Evolutionary conservation across 2,329 filamentous ascomycete species (phyloP), one percentile per base, ranked within the genome.

Genomic region (Peltaster fructicola): DNA sequence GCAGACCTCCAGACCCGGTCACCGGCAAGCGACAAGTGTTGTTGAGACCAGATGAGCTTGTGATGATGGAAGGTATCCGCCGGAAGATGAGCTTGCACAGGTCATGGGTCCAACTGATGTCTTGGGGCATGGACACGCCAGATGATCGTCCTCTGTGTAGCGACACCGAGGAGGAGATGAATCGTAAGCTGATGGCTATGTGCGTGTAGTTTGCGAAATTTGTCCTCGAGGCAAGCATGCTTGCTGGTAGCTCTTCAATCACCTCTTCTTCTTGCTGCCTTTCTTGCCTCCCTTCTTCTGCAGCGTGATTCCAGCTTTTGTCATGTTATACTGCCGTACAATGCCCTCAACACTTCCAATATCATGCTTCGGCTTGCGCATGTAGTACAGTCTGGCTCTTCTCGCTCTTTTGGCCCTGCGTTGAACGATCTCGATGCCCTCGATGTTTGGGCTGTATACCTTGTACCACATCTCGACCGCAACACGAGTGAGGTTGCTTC

Each of bases 391-490:
- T 39, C 81, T 65, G 14, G 84, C 85, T 43, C 88, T 69, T 48
- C 84, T 73, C 37, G 81, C 80, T 51, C 81, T 69, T 73, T 82
- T 88, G 45, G 68, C 65, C 35, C 70, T 66, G 41, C 85, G 64
- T 68, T 91, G 80, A 52, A 95, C 78, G 41, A 98, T 75, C 56
- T 98, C 85, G 44, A 98, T 81, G 35, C 79, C 80, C 48, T 77
- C 71, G 15, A 95, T 75, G 46, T 79, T 76, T 32, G 85, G 85
- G 46, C 71, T 79, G 61, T 88, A 95, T 30, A 95, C 63, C 63
- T 98, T 98, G 55, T 78, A 82, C 73, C 81, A 92, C 80, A 92
- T 88, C 65, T 98, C 88, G 31, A 92, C 80, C 32, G 80, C 79
- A 5, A 90, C 69, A 40, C 78, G 69, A 38, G 80, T 84, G 40